Conservation (phyloP, 345 rosid genomes). For the Cardamine occulta region DNA sequence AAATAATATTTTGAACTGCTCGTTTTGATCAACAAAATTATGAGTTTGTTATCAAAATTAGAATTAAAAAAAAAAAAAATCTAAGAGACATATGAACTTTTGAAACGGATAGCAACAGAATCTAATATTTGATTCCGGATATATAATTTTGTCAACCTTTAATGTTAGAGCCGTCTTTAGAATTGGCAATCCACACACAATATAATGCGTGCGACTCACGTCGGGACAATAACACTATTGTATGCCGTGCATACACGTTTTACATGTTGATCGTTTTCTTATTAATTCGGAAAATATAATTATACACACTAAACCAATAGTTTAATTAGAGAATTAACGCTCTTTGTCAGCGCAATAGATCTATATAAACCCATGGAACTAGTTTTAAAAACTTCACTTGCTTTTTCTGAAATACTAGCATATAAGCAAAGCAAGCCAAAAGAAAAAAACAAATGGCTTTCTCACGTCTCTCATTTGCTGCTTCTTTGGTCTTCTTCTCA, state of each 20-base stretch:
- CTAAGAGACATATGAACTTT: neutral
- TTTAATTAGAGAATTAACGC: neutral
- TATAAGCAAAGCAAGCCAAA: constrained; percentile 25
- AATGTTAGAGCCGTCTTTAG: constrained; percentile 22
- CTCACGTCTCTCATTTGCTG: constrained; percentile 41
- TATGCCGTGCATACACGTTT: constrained; percentile 44
- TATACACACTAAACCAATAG: constrained; percentile 11
- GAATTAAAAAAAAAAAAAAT: neutral
- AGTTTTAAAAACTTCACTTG: constrained; percentile 40
- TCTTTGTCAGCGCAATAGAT: constrained; percentile 24
- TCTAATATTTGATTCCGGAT: neutral
- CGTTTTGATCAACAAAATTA: neutral
- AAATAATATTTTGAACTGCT: neutral
- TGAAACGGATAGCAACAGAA: neutral
- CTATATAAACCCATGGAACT: constrained; percentile 27
- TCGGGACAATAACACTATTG: constrained; percentile 21
- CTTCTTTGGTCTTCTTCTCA: constrained; percentile 39
- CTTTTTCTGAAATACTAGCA: constrained; percentile 16
- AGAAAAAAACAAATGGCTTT: constrained; percentile 29
- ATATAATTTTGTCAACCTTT: neutral
- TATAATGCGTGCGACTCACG: constrained; percentile 43
- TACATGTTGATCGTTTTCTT: constrained; percentile 24
- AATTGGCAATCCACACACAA: constrained; percentile 30
- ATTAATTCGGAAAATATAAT: neutral
- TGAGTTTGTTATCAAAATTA: neutral